Evolutionary conservation across 2,329 filamentous ascomycete species (phyloP), one percentile per base, ranked within the genome.

Genomic region (Coleophoma cylindrospora): DNA sequence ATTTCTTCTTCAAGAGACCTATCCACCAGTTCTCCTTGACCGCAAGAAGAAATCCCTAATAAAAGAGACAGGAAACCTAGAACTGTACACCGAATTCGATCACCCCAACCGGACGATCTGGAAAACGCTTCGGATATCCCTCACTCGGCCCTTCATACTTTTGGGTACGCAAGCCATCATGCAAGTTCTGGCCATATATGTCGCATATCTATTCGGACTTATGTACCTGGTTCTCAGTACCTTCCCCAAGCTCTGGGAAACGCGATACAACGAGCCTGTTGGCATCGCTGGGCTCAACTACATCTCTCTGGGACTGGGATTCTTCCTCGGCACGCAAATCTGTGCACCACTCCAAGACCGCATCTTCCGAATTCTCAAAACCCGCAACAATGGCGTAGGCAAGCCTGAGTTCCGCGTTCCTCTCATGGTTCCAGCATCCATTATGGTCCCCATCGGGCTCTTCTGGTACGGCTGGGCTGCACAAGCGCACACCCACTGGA

Each of bases 331-430:
- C 13, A 54, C 66, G 1, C 64, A 63, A 40, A 57, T 60, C 40
- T 55, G 51, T 50, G 65, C 66, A 11, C 65, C 64, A 14, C 59
- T 60, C 33, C 64, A 67, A 51, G 66, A 68, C 52, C 43, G 43
- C 12, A 58, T 64, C 45, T 64, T 62, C 47, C 53, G 52, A 14
- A 45, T 48, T 13, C 49, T 63, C 15, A 62, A 63, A 46, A 50
- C 49, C 17, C 53, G 57, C 19, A 63, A 60, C 21, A 56, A 58
- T 68, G 57, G 57, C 17, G 54, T 63, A 3, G 61, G 57, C 13
- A 57, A 56, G 50, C 83, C 84, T 0, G 84, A 88, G 56, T 84
- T 80, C 58, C 77, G 84, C n/a, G 71, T 84, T 0, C 83, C 82
- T 0, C 67, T 84, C 2, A 78, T 83, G 66, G 59, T 80, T 13